Conservation (phyloP, 73 alveolate genomes). For the Effrenium voratum region DNA sequence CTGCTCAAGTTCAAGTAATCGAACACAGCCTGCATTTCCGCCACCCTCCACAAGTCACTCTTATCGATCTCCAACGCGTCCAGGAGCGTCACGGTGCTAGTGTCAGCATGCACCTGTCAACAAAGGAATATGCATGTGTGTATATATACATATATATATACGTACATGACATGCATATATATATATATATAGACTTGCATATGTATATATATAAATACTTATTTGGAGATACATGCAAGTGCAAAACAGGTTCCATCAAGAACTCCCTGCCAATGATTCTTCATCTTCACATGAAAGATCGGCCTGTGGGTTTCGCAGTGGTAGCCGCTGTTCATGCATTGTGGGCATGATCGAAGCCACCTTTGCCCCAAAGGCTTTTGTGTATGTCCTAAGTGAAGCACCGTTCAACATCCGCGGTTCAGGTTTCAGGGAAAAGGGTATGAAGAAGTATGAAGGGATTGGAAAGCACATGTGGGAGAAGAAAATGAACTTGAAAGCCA, state of each 20-base stretch:
- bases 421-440: too few relatives aligned
- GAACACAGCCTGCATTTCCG: background rate
- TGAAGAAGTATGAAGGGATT: too few relatives aligned
- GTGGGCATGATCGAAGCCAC: background rate
- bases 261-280: too few relatives aligned
- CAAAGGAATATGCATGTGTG: background rate
- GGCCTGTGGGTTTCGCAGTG: too few relatives aligned
- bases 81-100: background rate
- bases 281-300: too few relatives aligned
- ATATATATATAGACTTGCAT: background rate
- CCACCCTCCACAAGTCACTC: background rate
- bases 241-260: background rate
- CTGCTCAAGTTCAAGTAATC: background rate
- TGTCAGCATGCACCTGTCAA: background rate
- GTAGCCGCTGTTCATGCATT: background rate
- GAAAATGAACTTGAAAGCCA: too few relatives aligned
- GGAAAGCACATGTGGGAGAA: too few relatives aligned
- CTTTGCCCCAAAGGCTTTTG: background rate
- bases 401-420: too few relatives aligned
- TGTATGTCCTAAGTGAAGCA: background rate
- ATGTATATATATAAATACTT: background rate
- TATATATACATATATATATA: background rate
- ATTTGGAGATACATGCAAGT: background rate
- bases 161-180: background rate
- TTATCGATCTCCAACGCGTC: background rate